A percentile compares a stretch with the other conserved stretches of the same genome.
phyloP scores from a whole-genome alignment of 192 early-diverging fungal genomes.

The Lunasporangiospora selenospora region DNA sequence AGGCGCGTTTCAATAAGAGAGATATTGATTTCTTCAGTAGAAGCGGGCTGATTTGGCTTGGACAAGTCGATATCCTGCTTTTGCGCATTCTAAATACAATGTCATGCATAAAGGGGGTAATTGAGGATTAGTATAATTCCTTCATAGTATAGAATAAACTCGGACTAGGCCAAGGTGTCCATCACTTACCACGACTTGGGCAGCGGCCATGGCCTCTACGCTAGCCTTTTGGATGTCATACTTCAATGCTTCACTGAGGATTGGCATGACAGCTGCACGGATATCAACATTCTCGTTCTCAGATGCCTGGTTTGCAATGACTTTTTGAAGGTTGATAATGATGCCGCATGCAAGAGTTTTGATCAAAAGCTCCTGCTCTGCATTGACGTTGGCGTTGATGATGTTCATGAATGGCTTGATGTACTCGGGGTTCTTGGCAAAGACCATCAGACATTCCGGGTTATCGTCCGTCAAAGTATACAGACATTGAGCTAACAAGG shows the following conservation, averaged over 20 bases:
- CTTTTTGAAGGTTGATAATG: constrained; percentile 59
- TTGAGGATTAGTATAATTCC: too few relatives aligned
- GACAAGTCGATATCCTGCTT: constrained; percentile 37
- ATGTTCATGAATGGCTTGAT: constrained; percentile 58
- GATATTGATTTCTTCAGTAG: constrained; percentile 33
- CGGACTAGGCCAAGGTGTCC: neutral
- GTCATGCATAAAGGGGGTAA: too few relatives aligned
- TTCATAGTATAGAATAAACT: neutral
- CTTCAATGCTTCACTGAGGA: constrained; percentile 51
- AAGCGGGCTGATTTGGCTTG: constrained; percentile 41
- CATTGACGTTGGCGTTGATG: constrained; percentile 43
- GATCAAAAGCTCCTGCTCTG: constrained; percentile 68
- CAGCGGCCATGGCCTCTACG: constrained; percentile 46
- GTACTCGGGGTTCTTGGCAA: constrained; percentile 63
- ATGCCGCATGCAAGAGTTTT: constrained; percentile 74
- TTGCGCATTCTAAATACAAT: constrained; percentile 42
- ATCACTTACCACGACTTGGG: constrained; percentile 49
- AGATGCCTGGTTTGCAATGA: constrained; percentile 28
- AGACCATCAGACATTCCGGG: constrained; percentile 57
- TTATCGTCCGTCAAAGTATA: constrained; percentile 87
- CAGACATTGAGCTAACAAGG: constrained; percentile 82
- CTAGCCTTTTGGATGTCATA: constrained; percentile 57
- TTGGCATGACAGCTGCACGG: constrained; percentile 53
- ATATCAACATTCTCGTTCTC: constrained; percentile 48
- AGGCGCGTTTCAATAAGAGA: constrained; percentile 60